Evolutionary conservation across 495 filamentous ascomycete genomes (phyloP).

Genomic region (Podospora anserina): DNA sequence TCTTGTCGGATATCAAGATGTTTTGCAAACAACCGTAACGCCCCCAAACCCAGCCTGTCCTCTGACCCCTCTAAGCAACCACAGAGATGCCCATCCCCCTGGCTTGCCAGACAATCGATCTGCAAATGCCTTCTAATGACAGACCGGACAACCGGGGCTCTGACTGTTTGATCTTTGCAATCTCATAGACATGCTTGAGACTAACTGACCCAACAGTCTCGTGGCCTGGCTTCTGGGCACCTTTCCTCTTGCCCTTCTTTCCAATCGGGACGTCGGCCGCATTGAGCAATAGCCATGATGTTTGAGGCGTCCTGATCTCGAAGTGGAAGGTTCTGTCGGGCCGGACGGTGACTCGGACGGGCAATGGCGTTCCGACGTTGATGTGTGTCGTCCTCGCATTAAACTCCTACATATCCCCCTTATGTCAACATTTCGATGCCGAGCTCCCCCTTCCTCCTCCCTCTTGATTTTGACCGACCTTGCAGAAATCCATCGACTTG

Average conservation of each 20-base stretch:
- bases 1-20: slow-evolving; percentile 12
- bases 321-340: slow-evolving; percentile 92
- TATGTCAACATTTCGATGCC: neutral
- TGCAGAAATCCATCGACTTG: slow-evolving; percentile 99
- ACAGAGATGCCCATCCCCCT: slow-evolving; percentile 85
- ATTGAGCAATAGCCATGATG: slow-evolving; percentile 79
- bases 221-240: slow-evolving; percentile 72
- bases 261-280: slow-evolving; percentile 70
- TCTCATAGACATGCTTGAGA: slow-evolving; percentile 96
- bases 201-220: slow-evolving; percentile 77
- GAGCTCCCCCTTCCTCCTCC: neutral
- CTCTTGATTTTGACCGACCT: slow-evolving; percentile 56
- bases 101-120: slow-evolving; percentile 81
- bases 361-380: slow-evolving; percentile 77
- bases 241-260: slow-evolving; percentile 74
- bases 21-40: slow-evolving; percentile 30
- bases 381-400: slow-evolving; percentile 92
- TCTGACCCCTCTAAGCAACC: slow-evolving; percentile 51
- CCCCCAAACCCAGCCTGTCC: slow-evolving; percentile 16
- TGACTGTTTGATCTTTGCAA: slow-evolving; percentile 90
- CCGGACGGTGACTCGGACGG: slow-evolving; percentile 84
- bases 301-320: slow-evolving; percentile 87
- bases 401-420: slow-evolving; percentile 68
- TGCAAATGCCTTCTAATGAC: slow-evolving; percentile 75
- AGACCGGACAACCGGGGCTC: slow-evolving; percentile 80